Conservation (phyloP, 2,329 filamentous ascomycete species). For the Pseudocercospora pini-densiflorae region DNA sequence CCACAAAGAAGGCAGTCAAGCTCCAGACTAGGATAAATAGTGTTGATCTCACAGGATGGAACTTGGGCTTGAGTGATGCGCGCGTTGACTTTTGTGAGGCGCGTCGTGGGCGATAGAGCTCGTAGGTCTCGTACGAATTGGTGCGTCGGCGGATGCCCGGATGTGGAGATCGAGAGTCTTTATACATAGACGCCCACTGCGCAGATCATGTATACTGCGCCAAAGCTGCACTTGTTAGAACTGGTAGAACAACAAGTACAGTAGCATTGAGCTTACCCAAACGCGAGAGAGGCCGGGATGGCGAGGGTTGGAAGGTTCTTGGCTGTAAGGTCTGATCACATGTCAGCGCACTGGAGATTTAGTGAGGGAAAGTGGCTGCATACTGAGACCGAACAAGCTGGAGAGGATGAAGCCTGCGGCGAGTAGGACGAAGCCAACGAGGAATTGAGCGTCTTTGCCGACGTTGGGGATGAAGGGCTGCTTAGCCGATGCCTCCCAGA, state of each 20-base stretch:
- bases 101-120: slow-evolving; percentile 16
- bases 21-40: slow-evolving; percentile 32
- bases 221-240: slow-evolving; percentile 65
- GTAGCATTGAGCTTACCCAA: slow-evolving; percentile 69
- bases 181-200: slow-evolving; percentile 98
- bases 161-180: slow-evolving; percentile 29
- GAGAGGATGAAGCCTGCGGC: slow-evolving; percentile 71
- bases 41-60: slow-evolving; percentile 33
- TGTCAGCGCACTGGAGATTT: slow-evolving; percentile 30
- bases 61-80: slow-evolving; percentile 16
- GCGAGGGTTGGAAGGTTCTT: slow-evolving; percentile 77
- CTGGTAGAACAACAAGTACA: background rate
- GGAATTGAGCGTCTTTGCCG: slow-evolving; percentile 82
- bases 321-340: slow-evolving; percentile 74
- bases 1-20: slow-evolving; percentile 30
- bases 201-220: slow-evolving; percentile 98
- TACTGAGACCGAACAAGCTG: slow-evolving; percentile 86
- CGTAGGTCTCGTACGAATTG: slow-evolving; percentile 13
- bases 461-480: slow-evolving; percentile 82
- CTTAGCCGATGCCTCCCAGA: slow-evolving; percentile 92
- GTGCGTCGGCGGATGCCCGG: slow-evolving; percentile 11
- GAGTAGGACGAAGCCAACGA: slow-evolving; percentile 76
- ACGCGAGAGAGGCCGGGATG: slow-evolving; percentile 82
- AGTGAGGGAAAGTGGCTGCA: slow-evolving; percentile 32
- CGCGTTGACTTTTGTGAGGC: slow-evolving; percentile 9